Conservation (phyloP, 345 rosid genomes). For the Corchorus olitorius region DNA sequence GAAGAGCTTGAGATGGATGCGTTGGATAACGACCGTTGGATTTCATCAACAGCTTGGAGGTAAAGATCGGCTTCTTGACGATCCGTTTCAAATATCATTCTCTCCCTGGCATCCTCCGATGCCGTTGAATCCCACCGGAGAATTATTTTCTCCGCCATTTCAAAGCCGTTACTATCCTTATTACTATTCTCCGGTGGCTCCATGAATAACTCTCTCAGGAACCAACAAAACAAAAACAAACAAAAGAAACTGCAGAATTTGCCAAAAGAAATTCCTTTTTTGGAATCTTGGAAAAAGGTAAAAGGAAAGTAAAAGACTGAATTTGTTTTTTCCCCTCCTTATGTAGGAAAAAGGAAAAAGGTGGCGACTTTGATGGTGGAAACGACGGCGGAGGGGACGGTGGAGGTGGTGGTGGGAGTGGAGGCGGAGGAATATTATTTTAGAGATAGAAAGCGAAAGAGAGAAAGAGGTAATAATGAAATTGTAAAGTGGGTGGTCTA, state of each 20-base stretch:
- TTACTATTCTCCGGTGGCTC: conserved; percentile 50
- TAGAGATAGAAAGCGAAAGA: neutral
- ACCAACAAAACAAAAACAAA: conserved; percentile 4
- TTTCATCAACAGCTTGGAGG: conserved; percentile 88
- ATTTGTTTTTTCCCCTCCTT: neutral
- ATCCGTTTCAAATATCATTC: conserved; percentile 81
- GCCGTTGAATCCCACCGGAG: conserved; percentile 92
- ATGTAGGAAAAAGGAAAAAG: neutral
- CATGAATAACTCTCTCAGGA: conserved; percentile 33
- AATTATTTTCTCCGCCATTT: conserved; percentile 70
- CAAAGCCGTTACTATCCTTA: conserved; percentile 33
- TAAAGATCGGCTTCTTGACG: conserved; percentile 76
- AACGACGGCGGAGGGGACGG: neutral
- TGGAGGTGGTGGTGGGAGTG: neutral
- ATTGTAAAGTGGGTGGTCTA: neutral
- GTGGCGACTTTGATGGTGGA: neutral
- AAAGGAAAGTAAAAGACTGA: neutral
- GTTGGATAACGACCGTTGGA: conserved; percentile 59
- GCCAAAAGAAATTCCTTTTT: conserved; percentile 3
- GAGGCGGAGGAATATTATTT: neutral
- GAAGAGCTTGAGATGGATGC: conserved; percentile 36
- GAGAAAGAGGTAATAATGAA: neutral
- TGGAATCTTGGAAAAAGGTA: neutral
- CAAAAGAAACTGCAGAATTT: conserved; percentile 12
- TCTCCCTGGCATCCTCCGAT: conserved; percentile 82